Base-by-base conservation (phyloP, 495 filamentous ascomycete genomes). In the Talaromyces thailandensis region DNA sequence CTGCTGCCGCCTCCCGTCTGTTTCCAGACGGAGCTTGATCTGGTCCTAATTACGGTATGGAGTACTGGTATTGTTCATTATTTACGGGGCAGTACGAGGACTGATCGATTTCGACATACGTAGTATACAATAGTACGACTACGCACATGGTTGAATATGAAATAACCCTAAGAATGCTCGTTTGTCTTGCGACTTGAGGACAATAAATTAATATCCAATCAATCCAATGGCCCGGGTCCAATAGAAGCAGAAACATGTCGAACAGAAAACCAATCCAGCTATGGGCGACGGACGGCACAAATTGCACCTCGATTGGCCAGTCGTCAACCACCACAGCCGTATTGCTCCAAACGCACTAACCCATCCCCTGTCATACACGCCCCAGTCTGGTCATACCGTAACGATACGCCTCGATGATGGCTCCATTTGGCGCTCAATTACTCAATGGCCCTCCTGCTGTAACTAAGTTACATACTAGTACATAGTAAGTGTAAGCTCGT, bases 281-380 rank as follows among this genome's bases (percentile, higher is more conserved):
- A 7, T 37, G 3, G 35, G 16, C 31, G 35, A 40, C 12, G 35
- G 35, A 40, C 48, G 51, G 51, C 21, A 55, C 51, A 55, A 28
- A 55, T 23, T 23, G 8, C 48, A 52, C 18, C 48, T 52, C 23
- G 23, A 55, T 26, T 55, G 51, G 51, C 51, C 51, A 52, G 48
- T 40, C 48, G 48, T 52, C 18, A 21, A 52, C 48, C 48, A 52
- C 48, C 18, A 25, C 48, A 25, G 24, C 11, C 51, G 51, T 55
- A 55, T 16, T 5, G 51, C 51, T 55, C 51, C 51, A 55, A 55
- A 55, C 51, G 51, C 51, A 55, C 51, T 55, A 55, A 23, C 14
- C 51, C 23, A 26, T 28, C 51, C 51, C 51, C 26, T 55, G 51
- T 28, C 51, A 18, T 48, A 48, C 18, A 21, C 43, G 43, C 43